Base-by-base conservation (phyloP, 225 moss, liverwort and hornwort genomes). In the Climacium dendroides region DNA sequence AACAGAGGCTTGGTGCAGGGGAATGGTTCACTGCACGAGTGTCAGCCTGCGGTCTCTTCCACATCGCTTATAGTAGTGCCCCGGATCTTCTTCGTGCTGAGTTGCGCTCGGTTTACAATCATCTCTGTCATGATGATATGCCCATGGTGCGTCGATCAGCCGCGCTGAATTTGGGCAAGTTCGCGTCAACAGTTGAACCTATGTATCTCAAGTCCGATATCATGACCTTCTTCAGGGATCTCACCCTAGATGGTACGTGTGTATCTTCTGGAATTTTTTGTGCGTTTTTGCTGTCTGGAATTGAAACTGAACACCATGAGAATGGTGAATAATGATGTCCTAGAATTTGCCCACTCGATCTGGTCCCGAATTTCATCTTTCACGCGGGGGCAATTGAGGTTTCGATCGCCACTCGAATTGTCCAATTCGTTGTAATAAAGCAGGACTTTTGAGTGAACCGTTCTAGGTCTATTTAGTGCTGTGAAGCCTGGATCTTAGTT, bases 21-120 rank as follows among this genome's bases (percentile, higher is more conserved):
- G 98, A 98, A 87, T 98, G 98, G 98, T 98, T 98, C 54, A 98
- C 97, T 83, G 98, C 98, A 77, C 94, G 98, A 83, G 98, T 98
- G 29, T 98, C 97, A 83, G 98, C 98, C 63, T 98, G 98, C 58
- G 98, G 98, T 78, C 93, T 98, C 65, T 98, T 98, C 91, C 97
- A 98, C 83, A 98, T 98, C 80, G 98, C 98, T 34, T 98, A 98
- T 89, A 95, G 91, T 83, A 97, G 94, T 91, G 98, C 98, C n/a
- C 98, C 98, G 28, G 98, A 98, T 91, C 96, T 98, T 84, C 95
- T 98, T n/a, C 95, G 98, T 69, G 97, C 98, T 35, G 98, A 98
- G 91, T 91, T 98, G 86, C 94, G 98, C 81, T 93, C 97, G 45
- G 98, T 98, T 87, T 98, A 98, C 92, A 98, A 97, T 79, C 95